A percentile compares a stretch with the other conserved stretches of the same genome.
phyloP scores from a whole-genome alignment of 2,329 filamentous ascomycete species.

The Cladosporium oxysporum region DNA sequence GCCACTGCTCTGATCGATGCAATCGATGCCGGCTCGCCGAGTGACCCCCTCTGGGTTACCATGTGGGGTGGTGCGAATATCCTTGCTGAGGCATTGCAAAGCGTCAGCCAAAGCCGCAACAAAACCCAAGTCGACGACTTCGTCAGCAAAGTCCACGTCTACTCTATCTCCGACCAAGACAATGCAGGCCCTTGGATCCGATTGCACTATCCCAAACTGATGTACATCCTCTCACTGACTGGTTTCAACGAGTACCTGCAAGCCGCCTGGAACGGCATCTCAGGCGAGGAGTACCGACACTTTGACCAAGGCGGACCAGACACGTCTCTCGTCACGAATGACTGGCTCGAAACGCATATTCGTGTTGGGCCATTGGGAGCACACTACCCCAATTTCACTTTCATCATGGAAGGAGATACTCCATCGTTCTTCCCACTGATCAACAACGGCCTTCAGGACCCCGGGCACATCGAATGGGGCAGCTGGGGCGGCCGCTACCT shows the following conservation, averaged over 20 bases:
- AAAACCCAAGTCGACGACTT: slow-evolving; percentile 40
- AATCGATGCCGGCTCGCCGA: slow-evolving; percentile 22
- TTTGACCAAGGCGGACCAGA: slow-evolving; percentile 55
- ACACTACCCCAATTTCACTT: slow-evolving; percentile 48
- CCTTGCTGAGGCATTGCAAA: slow-evolving; percentile 51
- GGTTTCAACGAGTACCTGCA: slow-evolving; percentile 58
- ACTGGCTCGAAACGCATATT: slow-evolving; percentile 57
- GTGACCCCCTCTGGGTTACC: slow-evolving; percentile 49
- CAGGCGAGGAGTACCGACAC: slow-evolving; percentile 50
- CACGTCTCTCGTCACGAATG: slow-evolving; percentile 48
- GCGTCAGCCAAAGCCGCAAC: slow-evolving; percentile 35
- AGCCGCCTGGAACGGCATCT: slow-evolving; percentile 60
- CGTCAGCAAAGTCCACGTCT: slow-evolving; percentile 50
- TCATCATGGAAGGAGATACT: slow-evolving; percentile 56
- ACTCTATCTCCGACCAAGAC: slow-evolving; percentile 62
- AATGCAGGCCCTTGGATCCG: slow-evolving; percentile 60
- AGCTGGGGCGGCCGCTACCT: slow-evolving; percentile 55
- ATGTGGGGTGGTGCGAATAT: slow-evolving; percentile 56
- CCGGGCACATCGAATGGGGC: slow-evolving; percentile 49
- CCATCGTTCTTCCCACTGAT: slow-evolving; percentile 54
- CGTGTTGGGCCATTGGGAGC: slow-evolving; percentile 52
- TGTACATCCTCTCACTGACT: slow-evolving; percentile 59
- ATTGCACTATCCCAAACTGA: slow-evolving; percentile 54
- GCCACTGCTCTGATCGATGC: slow-evolving; percentile 28
- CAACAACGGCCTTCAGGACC: slow-evolving; percentile 49